Evolutionary conservation across 2,329 filamentous ascomycete genomes (phyloP).

Genomic region (Trichoderma endophyticum): DNA sequence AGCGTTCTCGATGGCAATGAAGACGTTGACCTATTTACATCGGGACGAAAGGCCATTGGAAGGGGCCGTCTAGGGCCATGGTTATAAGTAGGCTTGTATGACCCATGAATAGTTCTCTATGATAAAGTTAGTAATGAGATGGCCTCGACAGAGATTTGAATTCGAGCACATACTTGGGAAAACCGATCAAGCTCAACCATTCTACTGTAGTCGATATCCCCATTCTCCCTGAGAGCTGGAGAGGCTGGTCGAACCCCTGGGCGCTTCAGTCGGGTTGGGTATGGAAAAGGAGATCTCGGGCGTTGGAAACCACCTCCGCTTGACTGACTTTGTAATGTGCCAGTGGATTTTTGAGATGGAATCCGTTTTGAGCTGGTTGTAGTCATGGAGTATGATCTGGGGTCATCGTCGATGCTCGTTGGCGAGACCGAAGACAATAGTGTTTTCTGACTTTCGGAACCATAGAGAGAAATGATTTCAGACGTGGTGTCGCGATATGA

Average conservation of each 20-base stretch:
- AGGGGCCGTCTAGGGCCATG: slow-evolving; percentile 36
- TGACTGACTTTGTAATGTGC: slow-evolving; percentile 46
- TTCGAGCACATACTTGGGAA: slow-evolving; percentile 38
- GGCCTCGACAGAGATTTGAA: background rate
- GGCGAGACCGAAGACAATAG: slow-evolving; percentile 42
- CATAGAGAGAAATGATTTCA: slow-evolving; percentile 56
- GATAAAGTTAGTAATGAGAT: slow-evolving; percentile 7
- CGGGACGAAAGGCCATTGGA: slow-evolving; percentile 39
- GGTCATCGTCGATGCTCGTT: slow-evolving; percentile 43
- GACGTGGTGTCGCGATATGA: slow-evolving; percentile 52
- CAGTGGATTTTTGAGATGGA: slow-evolving; percentile 47
- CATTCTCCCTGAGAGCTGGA: slow-evolving; percentile 47
- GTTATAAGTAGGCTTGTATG: slow-evolving; percentile 39
- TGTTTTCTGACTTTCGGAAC: slow-evolving; percentile 48
- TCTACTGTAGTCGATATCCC: slow-evolving; percentile 47
- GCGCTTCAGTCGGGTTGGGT: slow-evolving; percentile 55
- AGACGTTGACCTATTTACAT: slow-evolving; percentile 40
- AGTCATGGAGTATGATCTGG: slow-evolving; percentile 54
- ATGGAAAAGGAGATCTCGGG: slow-evolving; percentile 58
- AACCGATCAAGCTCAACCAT: slow-evolving; percentile 50
- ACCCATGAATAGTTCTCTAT: slow-evolving; percentile 46
- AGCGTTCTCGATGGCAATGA: slow-evolving; percentile 36
- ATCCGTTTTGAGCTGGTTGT: slow-evolving; percentile 47
- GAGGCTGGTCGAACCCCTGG: slow-evolving; percentile 50
- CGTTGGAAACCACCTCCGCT: slow-evolving; percentile 45